Percentiles rank a stretch among this genome's conserved stretches.
Conservation (phyloP, 2,329 filamentous ascomycete genomes). For the Fragosphaeria purpurea region DNA sequence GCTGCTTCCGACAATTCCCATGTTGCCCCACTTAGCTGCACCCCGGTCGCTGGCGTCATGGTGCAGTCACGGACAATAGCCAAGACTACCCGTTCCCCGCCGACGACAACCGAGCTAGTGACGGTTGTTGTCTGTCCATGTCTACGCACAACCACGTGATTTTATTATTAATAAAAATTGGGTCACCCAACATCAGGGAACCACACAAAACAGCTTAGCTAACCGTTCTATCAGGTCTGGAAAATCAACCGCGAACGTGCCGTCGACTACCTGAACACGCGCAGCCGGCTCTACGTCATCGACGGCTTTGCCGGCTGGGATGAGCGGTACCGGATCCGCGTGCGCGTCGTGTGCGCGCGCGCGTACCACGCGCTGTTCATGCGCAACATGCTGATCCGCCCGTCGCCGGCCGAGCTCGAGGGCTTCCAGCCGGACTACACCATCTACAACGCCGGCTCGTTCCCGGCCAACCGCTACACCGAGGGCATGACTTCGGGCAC, state of each 20-base stretch:
- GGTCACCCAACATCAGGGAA: neutral
- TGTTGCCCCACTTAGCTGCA: neutral
- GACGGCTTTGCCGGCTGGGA: conserved; percentile 98
- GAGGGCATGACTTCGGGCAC: conserved; percentile 98
- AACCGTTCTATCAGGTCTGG: conserved; percentile 63
- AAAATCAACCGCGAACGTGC: conserved; percentile 98
- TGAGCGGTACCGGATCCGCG: conserved; percentile 92
- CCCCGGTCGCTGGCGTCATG: conserved; percentile 10
- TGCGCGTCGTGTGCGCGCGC: conserved; percentile 95
- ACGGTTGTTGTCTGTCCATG: neutral
- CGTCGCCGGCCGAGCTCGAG: conserved; percentile 80
- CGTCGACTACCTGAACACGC: conserved; percentile 97
- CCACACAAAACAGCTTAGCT: conserved; percentile 1
- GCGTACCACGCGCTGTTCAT: conserved; percentile 99
- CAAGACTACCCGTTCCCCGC: conserved; percentile 4
- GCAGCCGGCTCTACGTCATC: conserved; percentile 96
- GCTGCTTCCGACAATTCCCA: conserved; percentile 10
- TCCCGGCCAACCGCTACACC: conserved; percentile 97
- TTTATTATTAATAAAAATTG: too few relatives aligned
- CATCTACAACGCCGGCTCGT: conserved; percentile 98
- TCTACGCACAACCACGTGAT: too few relatives aligned
- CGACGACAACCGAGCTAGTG: conserved; percentile 12
- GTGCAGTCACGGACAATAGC: conserved; percentile 5
- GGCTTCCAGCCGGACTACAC: conserved; percentile 99
- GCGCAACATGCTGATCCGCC: conserved; percentile 99